phyloP scores from a whole-genome alignment of 2,329 filamentous ascomycete species.

The Colletotrichum sansevieriae region DNA sequence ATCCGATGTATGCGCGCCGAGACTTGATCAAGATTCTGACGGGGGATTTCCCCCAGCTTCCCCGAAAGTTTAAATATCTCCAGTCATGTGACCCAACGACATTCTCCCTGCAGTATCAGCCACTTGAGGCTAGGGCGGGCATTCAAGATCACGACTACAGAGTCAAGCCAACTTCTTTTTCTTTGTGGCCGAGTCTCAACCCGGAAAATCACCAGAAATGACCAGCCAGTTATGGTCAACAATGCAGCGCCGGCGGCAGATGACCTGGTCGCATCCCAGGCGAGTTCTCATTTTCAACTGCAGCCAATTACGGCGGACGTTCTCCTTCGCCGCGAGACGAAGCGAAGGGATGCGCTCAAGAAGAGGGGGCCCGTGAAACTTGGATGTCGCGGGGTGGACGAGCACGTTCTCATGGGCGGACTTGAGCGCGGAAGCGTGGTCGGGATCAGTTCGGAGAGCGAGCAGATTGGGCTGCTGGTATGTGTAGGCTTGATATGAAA shows the following conservation, averaged over 20 bases:
- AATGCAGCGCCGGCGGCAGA: not conserved
- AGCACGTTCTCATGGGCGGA: conserved; percentile 59
- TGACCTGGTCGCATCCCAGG: conserved; percentile 51
- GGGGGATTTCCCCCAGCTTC: conserved; percentile 16
- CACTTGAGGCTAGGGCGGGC: too few relatives aligned
- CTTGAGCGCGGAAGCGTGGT: conserved; percentile 65
- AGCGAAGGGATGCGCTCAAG: conserved; percentile 50
- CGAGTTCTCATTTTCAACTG: conserved; percentile 59
- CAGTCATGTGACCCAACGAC: conserved; percentile 29
- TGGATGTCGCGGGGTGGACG: conserved; percentile 64
- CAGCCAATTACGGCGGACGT: conserved; percentile 60
- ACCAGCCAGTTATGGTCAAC: not conserved
- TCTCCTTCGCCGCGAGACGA: conserved; percentile 56
- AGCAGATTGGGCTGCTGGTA: conserved; percentile 62
- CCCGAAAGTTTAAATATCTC: conserved; percentile 12
- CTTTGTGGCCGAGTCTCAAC: not conserved
- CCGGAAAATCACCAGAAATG: not conserved
- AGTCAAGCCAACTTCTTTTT: not conserved
- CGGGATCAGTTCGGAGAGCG: conserved; percentile 67
- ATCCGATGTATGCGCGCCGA: too few relatives aligned
- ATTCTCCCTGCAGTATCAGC: not conserved
- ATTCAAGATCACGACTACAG: too few relatives aligned
- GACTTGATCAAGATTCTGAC: conserved; percentile 28
- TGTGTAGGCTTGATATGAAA: conserved; percentile 43
- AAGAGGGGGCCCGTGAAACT: conserved; percentile 52